A percentile compares a stretch with the other conserved stretches of the same genome.
These are phyloP conservation scores for Pseudovirgaria hyperparasitica DNA, from an alignment of 2,329 filamentous ascomycete genomes.

Conservation along the genomic window DNA sequence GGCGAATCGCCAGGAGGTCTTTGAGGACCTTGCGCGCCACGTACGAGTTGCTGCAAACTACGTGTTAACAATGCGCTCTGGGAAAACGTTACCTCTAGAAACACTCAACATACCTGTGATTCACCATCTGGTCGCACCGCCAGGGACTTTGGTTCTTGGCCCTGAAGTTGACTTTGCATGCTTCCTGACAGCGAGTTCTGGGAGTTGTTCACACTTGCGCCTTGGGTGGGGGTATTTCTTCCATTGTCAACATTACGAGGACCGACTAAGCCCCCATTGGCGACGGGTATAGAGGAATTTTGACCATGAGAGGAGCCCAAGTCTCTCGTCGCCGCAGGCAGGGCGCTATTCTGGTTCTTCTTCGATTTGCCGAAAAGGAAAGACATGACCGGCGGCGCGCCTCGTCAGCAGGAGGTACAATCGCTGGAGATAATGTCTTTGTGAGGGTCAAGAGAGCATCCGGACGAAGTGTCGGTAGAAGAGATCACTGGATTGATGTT, in stretches of 20 bases:
- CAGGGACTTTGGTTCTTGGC: slow-evolving; percentile 51
- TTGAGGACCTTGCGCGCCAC: slow-evolving; percentile 8
- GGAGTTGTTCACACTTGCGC: slow-evolving; percentile 54
- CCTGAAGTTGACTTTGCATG: slow-evolving; percentile 45
- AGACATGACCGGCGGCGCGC: slow-evolving; percentile 29
- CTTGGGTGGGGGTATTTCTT: slow-evolving; percentile 50
- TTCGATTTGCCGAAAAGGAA: slow-evolving; percentile 40
- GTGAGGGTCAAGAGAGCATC: slow-evolving; percentile 20
- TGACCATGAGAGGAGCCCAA: slow-evolving; percentile 43
- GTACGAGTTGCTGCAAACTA: background rate
- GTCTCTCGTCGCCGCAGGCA: slow-evolving; percentile 43
- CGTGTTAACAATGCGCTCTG: background rate
- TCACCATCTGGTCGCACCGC: slow-evolving; percentile 45
- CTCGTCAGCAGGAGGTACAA: slow-evolving; percentile 8
- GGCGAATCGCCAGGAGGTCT: slow-evolving; percentile 47
- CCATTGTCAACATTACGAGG: slow-evolving; percentile 28
- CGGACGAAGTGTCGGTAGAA: slow-evolving; percentile 10
- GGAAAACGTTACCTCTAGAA: background rate
- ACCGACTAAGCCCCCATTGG: slow-evolving; percentile 32
- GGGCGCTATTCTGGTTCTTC: slow-evolving; percentile 23
- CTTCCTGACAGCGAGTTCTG: slow-evolving; percentile 53
- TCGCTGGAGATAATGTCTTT: slow-evolving; percentile 1
- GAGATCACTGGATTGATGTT: no score
- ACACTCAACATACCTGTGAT: slow-evolving; percentile 33
- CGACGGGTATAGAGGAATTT: slow-evolving; percentile 27